These are phyloP conservation scores for Aspergillus cristatus DNA, from an alignment of 495 filamentous ascomycete species.

Conservation along the genomic window DNA sequence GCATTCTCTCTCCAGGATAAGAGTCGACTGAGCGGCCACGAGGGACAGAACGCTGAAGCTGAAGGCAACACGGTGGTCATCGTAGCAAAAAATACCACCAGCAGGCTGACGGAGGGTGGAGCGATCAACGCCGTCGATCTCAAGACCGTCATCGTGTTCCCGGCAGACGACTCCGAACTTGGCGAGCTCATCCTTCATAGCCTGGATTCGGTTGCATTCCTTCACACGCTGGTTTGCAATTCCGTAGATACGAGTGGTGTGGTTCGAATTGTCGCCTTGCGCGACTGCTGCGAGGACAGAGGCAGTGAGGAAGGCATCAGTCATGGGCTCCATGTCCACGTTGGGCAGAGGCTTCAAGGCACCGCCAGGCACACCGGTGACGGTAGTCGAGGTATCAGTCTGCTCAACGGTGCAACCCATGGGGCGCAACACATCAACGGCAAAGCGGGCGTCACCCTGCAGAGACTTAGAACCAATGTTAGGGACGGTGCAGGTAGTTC, in stretches of 20 bases:
- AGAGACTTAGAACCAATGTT: slow-evolving; percentile 90
- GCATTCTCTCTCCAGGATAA: slow-evolving; percentile 85
- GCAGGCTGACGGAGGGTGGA: slow-evolving; percentile 49
- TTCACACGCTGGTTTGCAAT: slow-evolving; percentile 99
- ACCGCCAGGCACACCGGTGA: slow-evolving; percentile 74
- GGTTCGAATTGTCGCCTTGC: slow-evolving; percentile 41
- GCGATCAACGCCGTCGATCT: slow-evolving; percentile 62
- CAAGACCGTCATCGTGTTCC: slow-evolving; percentile 87
- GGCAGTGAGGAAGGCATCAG: slow-evolving; percentile 93
- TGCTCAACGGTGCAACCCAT: slow-evolving; percentile 94
- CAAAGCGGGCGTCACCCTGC: slow-evolving; percentile 94
- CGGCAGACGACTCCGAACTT: slow-evolving; percentile 87
- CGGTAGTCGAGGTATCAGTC: slow-evolving; percentile 78
- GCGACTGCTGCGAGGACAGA: slow-evolving; percentile 89
- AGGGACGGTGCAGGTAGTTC: slow-evolving; percentile 87
- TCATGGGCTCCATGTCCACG: slow-evolving; percentile 99
- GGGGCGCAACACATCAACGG: slow-evolving; percentile 76
- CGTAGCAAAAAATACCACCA: slow-evolving; percentile 81
- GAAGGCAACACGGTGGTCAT: slow-evolving; percentile 98
- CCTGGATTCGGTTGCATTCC: slow-evolving; percentile 93
- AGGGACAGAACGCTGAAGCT: slow-evolving; percentile 89
- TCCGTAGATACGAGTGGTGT: slow-evolving; percentile 75
- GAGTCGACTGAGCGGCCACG: slow-evolving; percentile 60
- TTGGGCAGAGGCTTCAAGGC: slow-evolving; percentile 59
- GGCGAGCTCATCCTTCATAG: slow-evolving; percentile 93